Conservation (phyloP, 2,329 filamentous ascomycete genomes). For the Aspergillus fumigatiaffinis region DNA sequence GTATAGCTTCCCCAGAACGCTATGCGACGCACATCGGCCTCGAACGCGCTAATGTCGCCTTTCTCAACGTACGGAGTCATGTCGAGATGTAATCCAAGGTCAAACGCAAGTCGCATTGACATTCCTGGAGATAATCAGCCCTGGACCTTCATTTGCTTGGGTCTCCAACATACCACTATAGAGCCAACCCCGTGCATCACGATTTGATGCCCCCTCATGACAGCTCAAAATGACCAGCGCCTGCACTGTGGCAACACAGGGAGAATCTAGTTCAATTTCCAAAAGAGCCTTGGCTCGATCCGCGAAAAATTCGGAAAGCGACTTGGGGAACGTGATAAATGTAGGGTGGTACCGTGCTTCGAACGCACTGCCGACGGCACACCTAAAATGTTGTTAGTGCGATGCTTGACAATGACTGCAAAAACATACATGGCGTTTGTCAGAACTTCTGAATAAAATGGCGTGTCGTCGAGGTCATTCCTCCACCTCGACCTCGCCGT, state of each 20-base stretch:
- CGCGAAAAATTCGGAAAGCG: constrained; percentile 35
- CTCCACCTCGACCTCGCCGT: constrained; percentile 33
- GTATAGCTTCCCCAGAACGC: constrained; percentile 45
- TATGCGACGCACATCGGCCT: constrained; percentile 38
- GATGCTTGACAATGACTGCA: not conserved
- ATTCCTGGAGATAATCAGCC: constrained; percentile 28
- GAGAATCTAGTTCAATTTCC: constrained; percentile 47
- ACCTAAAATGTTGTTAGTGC: constrained; percentile 24
- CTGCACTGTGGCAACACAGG: constrained; percentile 47
- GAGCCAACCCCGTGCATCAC: constrained; percentile 46
- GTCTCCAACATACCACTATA: constrained; percentile 38
- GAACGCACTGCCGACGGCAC: constrained; percentile 42
- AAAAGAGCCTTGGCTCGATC: constrained; percentile 44
- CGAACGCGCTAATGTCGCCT: constrained; percentile 36
- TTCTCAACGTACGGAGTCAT: constrained; percentile 38
- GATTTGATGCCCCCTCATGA: constrained; percentile 42
- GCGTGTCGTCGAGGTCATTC: constrained; percentile 36
- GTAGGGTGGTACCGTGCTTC: constrained; percentile 42
- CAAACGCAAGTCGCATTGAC: constrained; percentile 45
- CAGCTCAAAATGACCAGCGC: constrained; percentile 45
- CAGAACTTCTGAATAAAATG: constrained; percentile 40
- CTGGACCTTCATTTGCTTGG: not conserved
- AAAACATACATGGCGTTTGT: constrained; percentile 38
- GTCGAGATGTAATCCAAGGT: constrained; percentile 43
- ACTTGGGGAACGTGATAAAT: constrained; percentile 38